phyloP scores from a whole-genome alignment of 768 basidiomycete genomes.

The Lactifluus pinguis region DNA sequence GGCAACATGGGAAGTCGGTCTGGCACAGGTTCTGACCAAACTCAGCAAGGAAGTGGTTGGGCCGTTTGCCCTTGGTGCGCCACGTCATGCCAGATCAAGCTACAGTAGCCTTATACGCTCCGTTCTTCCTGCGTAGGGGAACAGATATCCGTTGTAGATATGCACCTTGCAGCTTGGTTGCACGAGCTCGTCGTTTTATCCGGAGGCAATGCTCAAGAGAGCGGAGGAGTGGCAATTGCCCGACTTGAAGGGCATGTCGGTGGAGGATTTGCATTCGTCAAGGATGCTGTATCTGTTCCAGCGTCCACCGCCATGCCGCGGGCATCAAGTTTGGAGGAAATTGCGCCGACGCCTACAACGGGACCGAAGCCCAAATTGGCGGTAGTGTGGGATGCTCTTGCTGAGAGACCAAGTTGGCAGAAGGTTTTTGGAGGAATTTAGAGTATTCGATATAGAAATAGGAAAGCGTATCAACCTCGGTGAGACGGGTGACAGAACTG shows the following conservation, averaged over 20 bases:
- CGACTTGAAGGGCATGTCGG: constrained; percentile 49
- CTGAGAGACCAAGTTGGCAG: constrained; percentile 62
- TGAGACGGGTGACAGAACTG: neutral
- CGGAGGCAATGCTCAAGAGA: constrained; percentile 43
- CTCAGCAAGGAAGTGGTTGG: constrained; percentile 53
- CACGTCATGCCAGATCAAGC: neutral
- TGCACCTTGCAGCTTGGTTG: constrained; percentile 75
- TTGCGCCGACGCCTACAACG: neutral
- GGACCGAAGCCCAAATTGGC: constrained; percentile 32
- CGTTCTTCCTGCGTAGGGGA: constrained; percentile 47
- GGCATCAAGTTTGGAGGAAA: constrained; percentile 11
- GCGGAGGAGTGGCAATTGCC: constrained; percentile 40
- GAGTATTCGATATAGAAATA: neutral
- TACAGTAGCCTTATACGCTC: neutral
- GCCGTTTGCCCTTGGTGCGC: constrained; percentile 55
- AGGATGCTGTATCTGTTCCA: constrained; percentile 1
- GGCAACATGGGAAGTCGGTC: constrained; percentile 42
- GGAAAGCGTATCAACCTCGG: constrained; percentile 5
- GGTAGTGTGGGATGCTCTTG: constrained; percentile 64
- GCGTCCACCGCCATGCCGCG: constrained; percentile 17
- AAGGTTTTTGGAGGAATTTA: constrained; percentile 39
- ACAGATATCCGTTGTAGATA: constrained; percentile 71
- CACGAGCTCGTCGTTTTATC: constrained; percentile 47
- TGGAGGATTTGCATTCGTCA: constrained; percentile 34
- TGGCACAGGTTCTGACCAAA: constrained; percentile 38